phyloP scores from a whole-genome alignment of 345 rosid genomes.

The Salix viminalis region DNA sequence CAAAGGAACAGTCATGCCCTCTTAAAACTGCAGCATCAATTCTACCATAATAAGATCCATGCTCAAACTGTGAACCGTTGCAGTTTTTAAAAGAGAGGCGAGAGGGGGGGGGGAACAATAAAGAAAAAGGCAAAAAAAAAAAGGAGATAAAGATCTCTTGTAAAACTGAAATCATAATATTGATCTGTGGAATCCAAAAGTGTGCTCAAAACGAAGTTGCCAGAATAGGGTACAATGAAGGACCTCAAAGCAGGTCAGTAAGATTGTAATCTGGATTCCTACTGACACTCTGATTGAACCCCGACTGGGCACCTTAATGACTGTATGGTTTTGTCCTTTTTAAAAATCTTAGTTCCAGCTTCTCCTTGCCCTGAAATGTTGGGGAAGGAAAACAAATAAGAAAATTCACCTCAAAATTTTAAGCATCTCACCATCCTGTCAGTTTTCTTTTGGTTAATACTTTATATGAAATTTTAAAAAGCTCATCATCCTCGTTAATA shows the following conservation, averaged over 20 bases:
- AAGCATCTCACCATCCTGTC: too few relatives aligned
- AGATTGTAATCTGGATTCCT: slow-evolving; percentile 31
- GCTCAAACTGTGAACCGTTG: not conserved
- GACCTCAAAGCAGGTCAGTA: slow-evolving; percentile 30
- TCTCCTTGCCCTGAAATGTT: slow-evolving; percentile 75
- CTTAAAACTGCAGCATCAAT: too few relatives aligned
- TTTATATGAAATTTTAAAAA: slow-evolving; percentile 22
- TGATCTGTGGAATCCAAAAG: slow-evolving; percentile 26
- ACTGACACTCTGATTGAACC: slow-evolving; percentile 22
- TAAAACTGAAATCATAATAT: slow-evolving; percentile 7
- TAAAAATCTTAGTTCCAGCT: slow-evolving; percentile 51
- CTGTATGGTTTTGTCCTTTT: slow-evolving; percentile 24
- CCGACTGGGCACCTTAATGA: slow-evolving; percentile 23
- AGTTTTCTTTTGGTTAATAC: not conserved
- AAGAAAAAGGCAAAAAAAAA: not conserved
- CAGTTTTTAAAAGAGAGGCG: not conserved
- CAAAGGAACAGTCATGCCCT: too few relatives aligned
- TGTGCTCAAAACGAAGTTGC: not conserved
- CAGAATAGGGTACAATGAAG: slow-evolving; percentile 22
- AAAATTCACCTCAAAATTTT: slow-evolving; percentile 15
- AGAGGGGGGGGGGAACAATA: not conserved
- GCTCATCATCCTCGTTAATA: slow-evolving; percentile 36
- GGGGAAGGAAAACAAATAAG: slow-evolving; percentile 44
- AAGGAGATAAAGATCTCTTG: slow-evolving; percentile 1
- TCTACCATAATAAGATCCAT: not conserved